Evolutionary conservation across 768 basidiomycete genomes (phyloP).

Genomic region (Boletus speciosus): DNA sequence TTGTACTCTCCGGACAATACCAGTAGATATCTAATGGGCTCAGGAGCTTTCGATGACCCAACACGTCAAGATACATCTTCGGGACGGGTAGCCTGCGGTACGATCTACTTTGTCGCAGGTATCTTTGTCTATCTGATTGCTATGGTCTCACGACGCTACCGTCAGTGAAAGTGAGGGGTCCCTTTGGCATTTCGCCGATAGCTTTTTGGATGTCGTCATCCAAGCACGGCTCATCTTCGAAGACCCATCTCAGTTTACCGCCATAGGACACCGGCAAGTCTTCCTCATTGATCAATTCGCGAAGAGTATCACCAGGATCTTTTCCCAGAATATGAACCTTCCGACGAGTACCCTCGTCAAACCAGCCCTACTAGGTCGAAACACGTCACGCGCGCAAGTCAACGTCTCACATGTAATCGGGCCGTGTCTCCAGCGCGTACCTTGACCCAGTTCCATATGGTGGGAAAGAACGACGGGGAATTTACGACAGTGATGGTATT

Average conservation of each 20-base stretch:
- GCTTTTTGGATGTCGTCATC: constrained; percentile 50
- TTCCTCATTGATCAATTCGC: constrained; percentile 43
- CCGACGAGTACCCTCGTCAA: constrained; percentile 71
- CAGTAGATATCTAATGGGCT: constrained; percentile 11
- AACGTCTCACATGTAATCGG: background rate
- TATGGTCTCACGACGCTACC: constrained; percentile 37
- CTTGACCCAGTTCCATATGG: constrained; percentile 83
- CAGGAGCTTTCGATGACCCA: background rate
- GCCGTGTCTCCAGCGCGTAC: constrained; percentile 29
- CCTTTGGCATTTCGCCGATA: constrained; percentile 52
- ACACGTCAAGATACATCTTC: background rate
- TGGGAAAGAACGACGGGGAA: constrained; percentile 78
- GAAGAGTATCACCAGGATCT: constrained; percentile 51
- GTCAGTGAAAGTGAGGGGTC: constrained; percentile 49
- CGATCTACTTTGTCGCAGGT: background rate
- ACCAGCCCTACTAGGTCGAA: constrained; percentile 54
- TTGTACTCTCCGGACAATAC: constrained; percentile 18
- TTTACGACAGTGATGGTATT: constrained; percentile 68
- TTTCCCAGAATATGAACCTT: constrained; percentile 76
- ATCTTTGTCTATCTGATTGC: background rate
- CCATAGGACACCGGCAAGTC: constrained; percentile 71
- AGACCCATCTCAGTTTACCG: constrained; percentile 69
- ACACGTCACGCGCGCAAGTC: background rate
- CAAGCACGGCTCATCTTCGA: constrained; percentile 60
- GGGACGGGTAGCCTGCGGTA: background rate